A percentile compares a stretch with the other conserved stretches of the same genome.
Evolutionary conservation across 2,329 filamentous ascomycete genomes (phyloP).

Genomic region (Akanthomyces uredinophilus): DNA sequence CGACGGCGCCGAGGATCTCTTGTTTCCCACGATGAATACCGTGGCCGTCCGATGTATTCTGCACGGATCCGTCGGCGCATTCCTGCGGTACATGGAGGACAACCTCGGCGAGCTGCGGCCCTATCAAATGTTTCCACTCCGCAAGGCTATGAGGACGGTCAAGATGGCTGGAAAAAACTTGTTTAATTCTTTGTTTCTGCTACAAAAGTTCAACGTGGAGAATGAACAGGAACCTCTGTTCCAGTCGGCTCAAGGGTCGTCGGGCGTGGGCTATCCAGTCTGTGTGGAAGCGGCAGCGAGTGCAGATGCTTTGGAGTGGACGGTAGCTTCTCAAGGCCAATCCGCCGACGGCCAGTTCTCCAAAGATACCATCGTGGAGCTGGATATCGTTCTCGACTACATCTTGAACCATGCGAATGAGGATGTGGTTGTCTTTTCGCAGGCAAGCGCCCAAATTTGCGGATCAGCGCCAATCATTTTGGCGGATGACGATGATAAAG

Average conservation of each 20-base stretch:
- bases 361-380: slow-evolving; percentile 45
- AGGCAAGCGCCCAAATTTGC: slow-evolving; percentile 56
- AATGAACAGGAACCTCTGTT: slow-evolving; percentile 39
- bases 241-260: slow-evolving; percentile 56
- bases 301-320: slow-evolving; percentile 57
- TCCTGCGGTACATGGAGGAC: slow-evolving; percentile 70
- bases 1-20: slow-evolving; percentile 58
- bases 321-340: slow-evolving; percentile 61
- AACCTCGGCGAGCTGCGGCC: slow-evolving; percentile 61
- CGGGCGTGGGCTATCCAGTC: slow-evolving; percentile 73
- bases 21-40: slow-evolving; percentile 93
- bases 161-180: slow-evolving; percentile 33
- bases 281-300: slow-evolving; percentile 74
- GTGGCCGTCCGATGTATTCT: slow-evolving; percentile 68
- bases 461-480: slow-evolving; percentile 41
- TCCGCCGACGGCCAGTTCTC: slow-evolving; percentile 33
- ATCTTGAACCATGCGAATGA: slow-evolving; percentile 46
- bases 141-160: slow-evolving; percentile 53
- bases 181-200: slow-evolving; percentile 54
- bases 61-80: slow-evolving; percentile 59
- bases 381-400: slow-evolving; percentile 55
- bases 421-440: slow-evolving; percentile 50
- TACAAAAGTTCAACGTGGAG: slow-evolving; percentile 36
- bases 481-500: slow-evolving; percentile 1
- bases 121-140: slow-evolving; percentile 72